Percentiles rank a stretch among this genome's conserved stretches.
Evolutionary conservation across 306 rosid genomes (phyloP).

Genomic region (Acacia crassicarpa): DNA sequence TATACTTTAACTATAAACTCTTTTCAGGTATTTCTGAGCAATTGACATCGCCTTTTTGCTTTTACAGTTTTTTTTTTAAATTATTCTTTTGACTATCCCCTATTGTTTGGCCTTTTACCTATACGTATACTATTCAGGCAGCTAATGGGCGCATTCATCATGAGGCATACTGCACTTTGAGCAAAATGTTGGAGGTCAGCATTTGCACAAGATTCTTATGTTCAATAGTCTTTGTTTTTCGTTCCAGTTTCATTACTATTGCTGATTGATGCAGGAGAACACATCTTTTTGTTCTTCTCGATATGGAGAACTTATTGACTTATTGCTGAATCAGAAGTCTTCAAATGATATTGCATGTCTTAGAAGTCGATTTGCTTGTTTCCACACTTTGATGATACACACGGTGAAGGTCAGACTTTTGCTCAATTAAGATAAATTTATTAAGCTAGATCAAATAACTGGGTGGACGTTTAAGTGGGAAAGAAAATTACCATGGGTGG

Average conservation of each 20-base stretch:
- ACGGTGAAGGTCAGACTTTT: conserved; percentile 63
- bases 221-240: conserved; percentile 2
- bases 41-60: conserved; percentile 1
- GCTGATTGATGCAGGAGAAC: conserved; percentile 69
- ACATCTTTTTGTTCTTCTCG: conserved; percentile 55
- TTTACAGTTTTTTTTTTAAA: neutral
- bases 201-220: conserved; percentile 2
- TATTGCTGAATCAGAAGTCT: conserved; percentile 60
- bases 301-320: conserved; percentile 59
- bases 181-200: conserved; percentile 79
- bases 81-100: conserved; percentile 9
- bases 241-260: conserved; percentile 25
- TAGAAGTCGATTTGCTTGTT: conserved; percentile 69
- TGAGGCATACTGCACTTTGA: conserved; percentile 70
- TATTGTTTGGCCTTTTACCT: conserved; percentile 20
- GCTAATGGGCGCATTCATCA: conserved; percentile 45
- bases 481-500: neutral
- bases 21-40: conserved; percentile 60
- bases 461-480: neutral
- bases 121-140: conserved; percentile 46
- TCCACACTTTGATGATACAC: conserved; percentile 63
- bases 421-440: neutral
- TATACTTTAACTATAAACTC: conserved; percentile 53
- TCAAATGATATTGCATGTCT: conserved; percentile 56
- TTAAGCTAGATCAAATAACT: neutral